Evolutionary conservation across 805 yeast genomes (phyloP).

Genomic region (Saturnispora saitoi): DNA sequence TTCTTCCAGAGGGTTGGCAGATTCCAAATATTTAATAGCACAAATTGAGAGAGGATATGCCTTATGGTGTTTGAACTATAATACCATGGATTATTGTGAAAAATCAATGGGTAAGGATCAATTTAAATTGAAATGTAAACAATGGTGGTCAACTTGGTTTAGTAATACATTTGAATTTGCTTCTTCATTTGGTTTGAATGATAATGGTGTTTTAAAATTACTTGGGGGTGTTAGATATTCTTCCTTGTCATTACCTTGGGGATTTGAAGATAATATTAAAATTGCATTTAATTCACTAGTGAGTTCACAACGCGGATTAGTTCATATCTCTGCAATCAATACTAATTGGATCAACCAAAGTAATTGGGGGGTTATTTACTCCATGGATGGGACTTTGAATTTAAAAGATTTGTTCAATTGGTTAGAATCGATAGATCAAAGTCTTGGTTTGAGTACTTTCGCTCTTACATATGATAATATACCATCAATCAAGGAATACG

Average conservation of each 20-base stretch:
- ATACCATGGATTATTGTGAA: conserved; percentile 17
- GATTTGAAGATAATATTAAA: conserved; percentile 24
- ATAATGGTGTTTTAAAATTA: conserved; percentile 29
- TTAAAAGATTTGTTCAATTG: conserved; percentile 11
- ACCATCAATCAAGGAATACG: conserved; percentile 20
- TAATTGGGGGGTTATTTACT: conserved; percentile 26
- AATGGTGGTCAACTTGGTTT: conserved; percentile 34
- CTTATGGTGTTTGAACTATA: conserved; percentile 29
- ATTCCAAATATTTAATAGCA: conserved; percentile 27
- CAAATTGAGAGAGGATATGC: conserved; percentile 26
- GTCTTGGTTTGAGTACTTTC: conserved; percentile 22
- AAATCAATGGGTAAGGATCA: background rate
- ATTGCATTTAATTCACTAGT: conserved; percentile 15
- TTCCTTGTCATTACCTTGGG: conserved; percentile 23
- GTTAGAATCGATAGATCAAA: conserved; percentile 22
- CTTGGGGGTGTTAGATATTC: conserved; percentile 25
- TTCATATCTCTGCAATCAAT: conserved; percentile 21
- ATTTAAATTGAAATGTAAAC: conserved; percentile 1
- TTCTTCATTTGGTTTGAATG: conserved; percentile 21
- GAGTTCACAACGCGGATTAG: conserved; percentile 8
- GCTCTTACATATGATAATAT: conserved; percentile 20
- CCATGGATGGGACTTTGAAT: conserved; percentile 8
- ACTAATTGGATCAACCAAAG: conserved; percentile 26
- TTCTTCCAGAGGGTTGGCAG: conserved; percentile 23
- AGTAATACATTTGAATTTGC: conserved; percentile 21